Evolutionary conservation across 192 early-diverging fungal species (phyloP).

Genomic region (Linnemannia elongata): DNA sequence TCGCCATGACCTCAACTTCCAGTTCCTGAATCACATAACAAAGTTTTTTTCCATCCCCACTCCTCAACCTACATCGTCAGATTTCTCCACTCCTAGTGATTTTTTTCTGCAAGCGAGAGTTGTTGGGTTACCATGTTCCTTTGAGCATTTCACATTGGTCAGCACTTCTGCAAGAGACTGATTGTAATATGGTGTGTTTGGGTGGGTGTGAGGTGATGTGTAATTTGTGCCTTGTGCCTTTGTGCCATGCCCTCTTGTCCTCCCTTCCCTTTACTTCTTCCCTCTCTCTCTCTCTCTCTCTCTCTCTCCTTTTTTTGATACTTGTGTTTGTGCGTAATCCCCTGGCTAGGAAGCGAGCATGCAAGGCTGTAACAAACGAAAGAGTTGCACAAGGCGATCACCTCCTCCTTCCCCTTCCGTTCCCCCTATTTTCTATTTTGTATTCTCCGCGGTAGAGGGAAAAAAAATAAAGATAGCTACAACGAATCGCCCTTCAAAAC

Average conservation of each 20-base stretch:
- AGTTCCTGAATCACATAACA: too few species aligned
- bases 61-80: too few species aligned
- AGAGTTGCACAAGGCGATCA: not conserved
- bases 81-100: too few species aligned
- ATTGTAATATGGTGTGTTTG: not conserved
- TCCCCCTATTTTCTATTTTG: too few species aligned
- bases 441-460: too few species aligned
- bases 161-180: constrained; percentile 10
- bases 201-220: not conserved
- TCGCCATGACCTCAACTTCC: too few species aligned
- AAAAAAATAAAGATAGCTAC: too few species aligned
- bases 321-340: not conserved
- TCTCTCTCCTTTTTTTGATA: not conserved
- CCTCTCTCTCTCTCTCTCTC: not conserved
- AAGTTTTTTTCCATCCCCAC: too few species aligned
- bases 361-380: not conserved
- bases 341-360: not conserved
- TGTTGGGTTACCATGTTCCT: constrained; percentile 1
- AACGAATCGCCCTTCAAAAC: too few species aligned
- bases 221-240: not conserved
- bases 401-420: not conserved
- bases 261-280: not conserved
- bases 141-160: constrained; percentile 31
- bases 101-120: not conserved
- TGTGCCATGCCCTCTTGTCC: not conserved